phyloP scores from a whole-genome alignment of 1,284 basidiomycete species.

The Bjerkandera adusta region DNA sequence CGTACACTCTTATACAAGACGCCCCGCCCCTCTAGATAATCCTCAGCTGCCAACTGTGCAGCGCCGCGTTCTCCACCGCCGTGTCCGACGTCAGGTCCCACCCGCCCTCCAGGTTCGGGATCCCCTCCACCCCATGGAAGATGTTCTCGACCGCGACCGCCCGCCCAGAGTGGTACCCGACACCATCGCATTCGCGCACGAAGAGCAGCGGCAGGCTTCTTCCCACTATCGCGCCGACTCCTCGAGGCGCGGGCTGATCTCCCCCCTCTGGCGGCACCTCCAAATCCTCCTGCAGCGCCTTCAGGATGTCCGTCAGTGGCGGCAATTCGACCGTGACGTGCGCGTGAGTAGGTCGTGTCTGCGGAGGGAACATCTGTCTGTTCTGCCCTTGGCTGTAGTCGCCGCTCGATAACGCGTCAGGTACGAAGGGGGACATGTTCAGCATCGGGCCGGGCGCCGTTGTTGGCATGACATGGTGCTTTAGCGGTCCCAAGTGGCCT shows the following conservation, averaged over 20 bases:
- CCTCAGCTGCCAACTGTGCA: constrained; percentile 73
- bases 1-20: constrained; percentile 9
- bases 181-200: constrained; percentile 72
- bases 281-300: constrained; percentile 69
- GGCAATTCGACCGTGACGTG: constrained; percentile 81
- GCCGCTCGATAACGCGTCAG: neutral
- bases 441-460: constrained; percentile 63
- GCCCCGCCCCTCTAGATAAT: constrained; percentile 56
- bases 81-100: constrained; percentile 60
- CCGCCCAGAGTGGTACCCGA: constrained; percentile 82
- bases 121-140: constrained; percentile 58
- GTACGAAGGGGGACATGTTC: constrained; percentile 53
- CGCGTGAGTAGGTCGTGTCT: constrained; percentile 70
- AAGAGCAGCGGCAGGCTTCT: constrained; percentile 69
- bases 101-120: constrained; percentile 41
- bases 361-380: too few species aligned
- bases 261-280: constrained; percentile 42
- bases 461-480: constrained; percentile 67
- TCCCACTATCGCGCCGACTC: constrained; percentile 41
- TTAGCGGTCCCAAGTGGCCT: constrained; percentile 84
- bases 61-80: constrained; percentile 50
- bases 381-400: neutral
- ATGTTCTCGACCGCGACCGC: constrained; percentile 83
- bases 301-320: constrained; percentile 64
- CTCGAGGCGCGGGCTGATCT: constrained; percentile 11